A percentile compares a stretch with the other conserved stretches of the same genome.
Conservation (phyloP, 108 stramenopile species). For the Stephanodiscus minutulus region DNA sequence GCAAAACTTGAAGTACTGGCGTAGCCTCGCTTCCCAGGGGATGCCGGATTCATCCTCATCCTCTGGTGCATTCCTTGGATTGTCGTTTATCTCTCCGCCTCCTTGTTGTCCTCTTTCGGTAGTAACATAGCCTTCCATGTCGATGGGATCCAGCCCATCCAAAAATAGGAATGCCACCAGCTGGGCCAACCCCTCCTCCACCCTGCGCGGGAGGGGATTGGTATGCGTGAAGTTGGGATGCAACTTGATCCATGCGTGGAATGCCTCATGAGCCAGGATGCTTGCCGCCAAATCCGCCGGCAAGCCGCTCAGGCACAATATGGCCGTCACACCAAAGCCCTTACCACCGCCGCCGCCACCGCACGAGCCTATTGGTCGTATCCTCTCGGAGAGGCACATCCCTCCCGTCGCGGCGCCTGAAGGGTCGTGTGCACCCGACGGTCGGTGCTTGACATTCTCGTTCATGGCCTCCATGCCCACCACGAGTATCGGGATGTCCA, state of each 20-base stretch:
- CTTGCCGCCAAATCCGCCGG: conserved; percentile 83
- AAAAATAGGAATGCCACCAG: conserved; percentile 68
- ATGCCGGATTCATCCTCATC: conserved; percentile 7
- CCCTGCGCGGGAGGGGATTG: conserved; percentile 51
- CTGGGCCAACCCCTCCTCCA: conserved; percentile 74
- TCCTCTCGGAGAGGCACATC: conserved; percentile 65
- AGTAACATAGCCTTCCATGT: not conserved
- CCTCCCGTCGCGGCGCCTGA: no score
- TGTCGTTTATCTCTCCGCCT: conserved; percentile 6
- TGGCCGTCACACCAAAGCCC: conserved; percentile 65
- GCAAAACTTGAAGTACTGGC: conserved; percentile 72
- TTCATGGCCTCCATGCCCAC: conserved; percentile 66
- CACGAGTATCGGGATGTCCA: conserved; percentile 58
- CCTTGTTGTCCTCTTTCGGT: not conserved
- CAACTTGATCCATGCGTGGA: conserved; percentile 84
- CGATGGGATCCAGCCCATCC: conserved; percentile 50
- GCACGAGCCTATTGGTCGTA: no score
- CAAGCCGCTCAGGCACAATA: conserved; percentile 82
- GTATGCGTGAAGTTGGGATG: conserved; percentile 60
- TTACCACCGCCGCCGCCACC: not conserved
- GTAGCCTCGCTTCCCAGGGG: conserved; percentile 60
- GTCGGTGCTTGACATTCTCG: no score
- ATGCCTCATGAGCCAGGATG: conserved; percentile 87
- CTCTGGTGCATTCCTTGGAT: conserved; percentile 2
- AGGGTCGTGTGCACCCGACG: no score